Base-by-base conservation (phyloP, 179 eudicot species). In the Carnegiea gigantea region DNA sequence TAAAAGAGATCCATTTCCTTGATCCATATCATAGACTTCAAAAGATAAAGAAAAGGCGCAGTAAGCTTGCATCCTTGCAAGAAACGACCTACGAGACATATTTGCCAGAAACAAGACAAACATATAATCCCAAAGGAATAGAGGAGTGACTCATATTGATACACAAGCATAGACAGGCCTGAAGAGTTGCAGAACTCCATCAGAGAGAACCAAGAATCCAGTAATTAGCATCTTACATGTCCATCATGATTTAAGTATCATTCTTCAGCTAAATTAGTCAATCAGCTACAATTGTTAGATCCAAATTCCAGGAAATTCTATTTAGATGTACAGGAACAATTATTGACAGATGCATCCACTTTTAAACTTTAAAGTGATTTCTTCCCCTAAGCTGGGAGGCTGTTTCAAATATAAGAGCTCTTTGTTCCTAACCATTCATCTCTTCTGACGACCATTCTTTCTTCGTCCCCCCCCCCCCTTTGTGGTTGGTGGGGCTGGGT, bases 1-100 rank as follows among this genome's bases (percentile, higher is more conserved):
- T 79, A 88, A 79, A 30, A 87, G 89, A 87, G 84, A 79, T 88
- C 88, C 89, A 82, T 76, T 83, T 64, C 87, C 89, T 80, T 85
- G 83, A 78, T 81, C 87, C 83, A 87, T 49, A 74, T 79, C 77
- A 60, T 75, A 79, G 83, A 83, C 98, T 94, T 88, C 88, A 86
- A 84, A 88, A 24, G 71, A 70, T 7, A 65, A 33, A 84, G 57
- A 78, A 44, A 75, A 75, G 57, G 59, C 75, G 38, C 46, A 78
- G 78, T 75, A 57, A 68, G 76, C 23, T 36, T 43, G 17, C 9
- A 6, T 57, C 30, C 40, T 74, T 24, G 24, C 44, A 40, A 72
- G 70, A 67, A 36, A 83, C 36, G 67, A 51, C 6, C 49, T 28
- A 65, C 2, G 21, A 38, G 17, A 9, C 62, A 79, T 38, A 33